Evolutionary conservation across 345 rosid genomes (phyloP).

Genomic region (Viola odorata): DNA sequence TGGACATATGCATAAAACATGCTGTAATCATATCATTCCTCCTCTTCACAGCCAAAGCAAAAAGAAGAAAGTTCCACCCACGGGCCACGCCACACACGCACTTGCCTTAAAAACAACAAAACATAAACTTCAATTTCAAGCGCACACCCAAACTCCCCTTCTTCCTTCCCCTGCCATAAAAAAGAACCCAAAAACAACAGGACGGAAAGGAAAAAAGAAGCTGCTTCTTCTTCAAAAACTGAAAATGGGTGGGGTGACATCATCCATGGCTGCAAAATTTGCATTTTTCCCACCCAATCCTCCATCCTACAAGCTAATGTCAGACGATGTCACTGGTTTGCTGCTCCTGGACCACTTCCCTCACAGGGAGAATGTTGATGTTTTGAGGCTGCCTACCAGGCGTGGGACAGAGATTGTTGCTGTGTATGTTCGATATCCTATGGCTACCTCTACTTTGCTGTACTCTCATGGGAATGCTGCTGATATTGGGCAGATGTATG

Average conservation of each 20-base stretch:
- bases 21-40: slow-evolving; percentile 20
- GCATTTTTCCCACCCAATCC: slow-evolving; percentile 31
- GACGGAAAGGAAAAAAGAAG: slow-evolving; percentile 1
- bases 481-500: slow-evolving; percentile 99
- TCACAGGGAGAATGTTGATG: slow-evolving; percentile 22
- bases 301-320: slow-evolving; percentile 25
- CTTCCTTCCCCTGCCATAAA: neutral
- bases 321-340: slow-evolving; percentile 19
- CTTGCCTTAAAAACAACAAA: neutral
- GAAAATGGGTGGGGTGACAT: slow-evolving; percentile 32
- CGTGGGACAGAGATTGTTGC: slow-evolving; percentile 82
- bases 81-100: neutral
- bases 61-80: neutral
- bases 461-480: slow-evolving; percentile 99
- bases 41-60: neutral
- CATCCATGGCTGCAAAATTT: slow-evolving; percentile 30
- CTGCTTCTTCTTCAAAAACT: neutral
- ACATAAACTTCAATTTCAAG: neutral
- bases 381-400: slow-evolving; percentile 49
- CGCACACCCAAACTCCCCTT: neutral
- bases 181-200: neutral
- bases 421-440: slow-evolving; percentile 71
- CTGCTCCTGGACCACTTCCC: slow-evolving; percentile 19
- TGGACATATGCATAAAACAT: slow-evolving; percentile 12
- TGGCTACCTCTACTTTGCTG: slow-evolving; percentile 82